phyloP scores from a whole-genome alignment of 177 flowering plant species.

The Vitis hybrid region DNA sequence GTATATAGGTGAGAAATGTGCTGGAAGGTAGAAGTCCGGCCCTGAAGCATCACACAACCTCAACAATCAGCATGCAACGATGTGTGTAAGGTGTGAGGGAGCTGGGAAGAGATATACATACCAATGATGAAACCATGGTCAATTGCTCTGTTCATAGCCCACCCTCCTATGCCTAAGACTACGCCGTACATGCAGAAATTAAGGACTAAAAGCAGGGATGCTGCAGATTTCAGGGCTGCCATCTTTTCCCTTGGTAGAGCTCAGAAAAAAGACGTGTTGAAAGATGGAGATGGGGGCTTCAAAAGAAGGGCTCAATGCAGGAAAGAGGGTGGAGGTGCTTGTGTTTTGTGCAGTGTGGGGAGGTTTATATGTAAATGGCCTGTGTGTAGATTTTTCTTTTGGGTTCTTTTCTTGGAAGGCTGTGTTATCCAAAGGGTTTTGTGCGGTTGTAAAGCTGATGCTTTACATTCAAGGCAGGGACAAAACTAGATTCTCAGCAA shows the following conservation, averaged over 20 bases:
- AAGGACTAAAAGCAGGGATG: conserved; percentile 54
- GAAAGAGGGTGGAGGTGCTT: neutral
- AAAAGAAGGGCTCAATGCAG: neutral
- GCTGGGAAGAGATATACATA: conserved; percentile 16
- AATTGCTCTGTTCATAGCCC: conserved; percentile 82
- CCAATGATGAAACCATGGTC: conserved; percentile 88
- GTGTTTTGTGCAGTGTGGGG: neutral
- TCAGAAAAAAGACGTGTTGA: neutral
- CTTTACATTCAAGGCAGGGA: conserved; percentile 31
- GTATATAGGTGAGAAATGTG: conserved; percentile 61
- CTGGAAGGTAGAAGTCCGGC: conserved; percentile 51
- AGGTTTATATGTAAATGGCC: conserved; percentile 7
- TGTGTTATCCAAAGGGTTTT: conserved; percentile 18
- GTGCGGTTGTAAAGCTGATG: conserved; percentile 28
- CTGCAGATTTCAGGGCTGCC: conserved; percentile 34
- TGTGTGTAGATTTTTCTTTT: conserved; percentile 2
- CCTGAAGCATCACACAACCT: conserved; percentile 30
- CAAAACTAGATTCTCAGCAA: conserved; percentile 20
- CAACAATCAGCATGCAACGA: conserved; percentile 1
- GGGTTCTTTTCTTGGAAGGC: conserved; percentile 44
- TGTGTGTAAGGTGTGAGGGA: neutral
- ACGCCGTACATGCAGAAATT: conserved; percentile 88
- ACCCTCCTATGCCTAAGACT: conserved; percentile 72
- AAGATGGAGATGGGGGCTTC: no score
- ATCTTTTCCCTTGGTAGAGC: neutral